Evolutionary conservation across 2,329 filamentous ascomycete genomes (phyloP).

Genomic region (Penicillium sp.): DNA sequence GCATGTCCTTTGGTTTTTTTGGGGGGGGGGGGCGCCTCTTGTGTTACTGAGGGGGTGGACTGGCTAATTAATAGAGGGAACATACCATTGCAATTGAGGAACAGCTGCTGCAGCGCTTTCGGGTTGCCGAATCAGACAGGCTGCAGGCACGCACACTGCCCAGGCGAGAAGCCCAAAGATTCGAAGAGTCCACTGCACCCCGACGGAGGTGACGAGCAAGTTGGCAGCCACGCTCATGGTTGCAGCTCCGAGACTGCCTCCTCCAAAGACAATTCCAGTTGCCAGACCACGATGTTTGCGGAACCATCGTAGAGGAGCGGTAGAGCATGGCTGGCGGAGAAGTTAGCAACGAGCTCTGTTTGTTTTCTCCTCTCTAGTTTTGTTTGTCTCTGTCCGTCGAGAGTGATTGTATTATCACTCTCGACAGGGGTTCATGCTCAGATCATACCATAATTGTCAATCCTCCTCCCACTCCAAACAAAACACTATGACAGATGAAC

Average conservation of each 20-base stretch:
- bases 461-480: constrained; percentile 9
- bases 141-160: constrained; percentile 6
- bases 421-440: background rate
- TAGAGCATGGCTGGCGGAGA: constrained; percentile 3
- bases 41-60: too few relatives aligned
- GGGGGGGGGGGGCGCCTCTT: too few relatives aligned
- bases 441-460: constrained; percentile 8
- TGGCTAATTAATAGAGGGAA: background rate
- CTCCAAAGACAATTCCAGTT: constrained; percentile 6
- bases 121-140: constrained; percentile 4
- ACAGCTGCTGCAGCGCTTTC: constrained; percentile 1
- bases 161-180: constrained; percentile 7
- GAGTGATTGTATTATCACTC: too few relatives aligned
- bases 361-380: too few relatives aligned
- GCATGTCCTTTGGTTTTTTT: background rate
- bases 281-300: constrained; percentile 6
- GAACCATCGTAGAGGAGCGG: constrained; percentile 7
- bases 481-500: constrained; percentile 7
- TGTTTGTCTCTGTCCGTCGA: background rate
- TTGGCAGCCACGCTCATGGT: constrained; percentile 7
- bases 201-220: constrained; percentile 3
- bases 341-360: background rate
- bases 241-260: constrained; percentile 9
- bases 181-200: constrained; percentile 6
- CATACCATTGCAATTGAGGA: constrained; percentile 7